Percentiles rank a stretch among this genome's conserved stretches.
These are phyloP conservation scores for Penicillium corylophilum DNA, from an alignment of 2,329 filamentous ascomycete genomes.

Conservation along the genomic window DNA sequence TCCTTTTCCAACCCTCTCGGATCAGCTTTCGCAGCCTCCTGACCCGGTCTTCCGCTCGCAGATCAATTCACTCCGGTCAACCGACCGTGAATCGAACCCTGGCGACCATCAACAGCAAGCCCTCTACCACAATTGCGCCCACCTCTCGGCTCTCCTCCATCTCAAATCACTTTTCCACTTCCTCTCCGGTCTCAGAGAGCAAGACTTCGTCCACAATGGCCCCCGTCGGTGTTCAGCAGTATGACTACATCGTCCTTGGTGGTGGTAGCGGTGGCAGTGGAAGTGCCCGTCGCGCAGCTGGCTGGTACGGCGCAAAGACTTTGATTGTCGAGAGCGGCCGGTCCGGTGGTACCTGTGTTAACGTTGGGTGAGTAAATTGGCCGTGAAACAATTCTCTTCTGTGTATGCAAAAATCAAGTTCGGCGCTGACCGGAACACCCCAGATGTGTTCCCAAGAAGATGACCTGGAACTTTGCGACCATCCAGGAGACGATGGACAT, in stretches of 20 bases:
- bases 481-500: slow-evolving; percentile 49
- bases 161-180: slow-evolving; percentile 42
- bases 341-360: slow-evolving; percentile 53
- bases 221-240: slow-evolving; percentile 47
- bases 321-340: slow-evolving; percentile 51
- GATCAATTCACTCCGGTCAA: slow-evolving; percentile 13
- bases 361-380: slow-evolving; percentile 49
- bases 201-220: slow-evolving; percentile 41
- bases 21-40: slow-evolving; percentile 23
- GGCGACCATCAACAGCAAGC: slow-evolving; percentile 23
- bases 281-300: slow-evolving; percentile 50
- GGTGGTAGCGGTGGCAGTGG: slow-evolving; percentile 55
- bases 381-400: neutral
- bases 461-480: slow-evolving; percentile 54
- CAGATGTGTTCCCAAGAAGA: slow-evolving; percentile 55
- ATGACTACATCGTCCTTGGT: slow-evolving; percentile 57
- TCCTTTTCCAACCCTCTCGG: slow-evolving; percentile 18
- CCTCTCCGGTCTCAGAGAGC: slow-evolving; percentile 10
- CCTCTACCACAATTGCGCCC: slow-evolving; percentile 14
- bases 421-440: neutral
- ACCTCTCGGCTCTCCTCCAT: slow-evolving; percentile 40
- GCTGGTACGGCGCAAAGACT: slow-evolving; percentile 54
- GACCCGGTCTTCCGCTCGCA: slow-evolving; percentile 7
- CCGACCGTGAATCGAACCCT: slow-evolving; percentile 24
- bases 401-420: neutral